These are phyloP conservation scores for Coemansia sp. DNA, from an alignment of 192 early-diverging fungal genomes.

Conservation along the genomic window DNA sequence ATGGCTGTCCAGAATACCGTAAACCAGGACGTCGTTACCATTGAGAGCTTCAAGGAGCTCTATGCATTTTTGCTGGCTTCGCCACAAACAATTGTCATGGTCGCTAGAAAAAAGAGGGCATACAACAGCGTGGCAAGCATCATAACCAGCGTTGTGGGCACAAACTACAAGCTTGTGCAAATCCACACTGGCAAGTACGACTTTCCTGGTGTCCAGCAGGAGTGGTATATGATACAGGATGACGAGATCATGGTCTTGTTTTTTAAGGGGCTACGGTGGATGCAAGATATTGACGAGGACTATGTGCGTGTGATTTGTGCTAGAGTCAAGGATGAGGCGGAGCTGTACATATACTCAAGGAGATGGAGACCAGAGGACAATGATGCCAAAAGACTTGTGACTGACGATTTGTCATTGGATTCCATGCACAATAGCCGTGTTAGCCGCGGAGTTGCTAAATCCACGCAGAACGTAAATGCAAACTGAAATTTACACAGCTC, in stretches of 20 bases:
- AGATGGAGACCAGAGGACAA: background rate
- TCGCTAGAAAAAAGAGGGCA: no score
- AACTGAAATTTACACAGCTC: background rate
- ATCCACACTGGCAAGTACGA: background rate
- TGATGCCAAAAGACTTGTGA: background rate
- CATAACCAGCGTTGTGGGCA: background rate
- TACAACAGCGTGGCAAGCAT: no score
- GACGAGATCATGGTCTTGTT: background rate
- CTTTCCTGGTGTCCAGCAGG: background rate
- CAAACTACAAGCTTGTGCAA: background rate
- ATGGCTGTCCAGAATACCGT: no score
- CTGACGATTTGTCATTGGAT: background rate
- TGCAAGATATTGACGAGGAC: background rate
- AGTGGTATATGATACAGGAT: background rate
- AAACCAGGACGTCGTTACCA: no score
- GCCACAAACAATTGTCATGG: no score
- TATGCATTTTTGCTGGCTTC: no score
- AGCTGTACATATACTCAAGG: no score
- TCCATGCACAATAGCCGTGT: background rate
- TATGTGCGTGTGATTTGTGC: background rate
- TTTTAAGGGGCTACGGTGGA: background rate
- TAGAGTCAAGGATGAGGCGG: background rate
- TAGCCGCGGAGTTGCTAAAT: background rate
- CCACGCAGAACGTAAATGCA: background rate
- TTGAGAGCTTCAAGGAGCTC: no score